Base-by-base conservation (phyloP, 2,329 filamentous ascomycete genomes). In the Cordyceps javanica region DNA sequence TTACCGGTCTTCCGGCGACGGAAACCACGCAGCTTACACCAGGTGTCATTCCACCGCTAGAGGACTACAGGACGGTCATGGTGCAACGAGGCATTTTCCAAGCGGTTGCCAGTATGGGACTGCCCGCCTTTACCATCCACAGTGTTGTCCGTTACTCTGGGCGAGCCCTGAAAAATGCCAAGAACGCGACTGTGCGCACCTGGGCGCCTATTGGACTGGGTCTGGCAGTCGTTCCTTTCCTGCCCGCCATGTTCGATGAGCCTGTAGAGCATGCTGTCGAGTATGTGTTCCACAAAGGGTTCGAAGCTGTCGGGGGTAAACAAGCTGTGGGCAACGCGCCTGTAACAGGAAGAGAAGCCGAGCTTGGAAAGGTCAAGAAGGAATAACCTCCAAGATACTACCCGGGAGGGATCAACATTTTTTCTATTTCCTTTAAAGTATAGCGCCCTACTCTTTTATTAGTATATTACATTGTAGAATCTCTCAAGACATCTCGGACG, bases 51-150 rank as follows among this genome's bases (percentile, higher is more conserved):
- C 75, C 90, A 5, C 86, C 91, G 6, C 81, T 96, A 34, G 91
- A 99, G 65, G 93, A 99, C 70, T 99, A 89, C 68, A 79, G 91
- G 44, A 87, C 90, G 14, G 90, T 99, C 6, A 95, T 97, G 89
- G 87, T 86, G 25, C 90, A 99, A 75, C 79, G 94, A 62, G 92
- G 85, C 2, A 81, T 97, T 23, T 99, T 99, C 74, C 94, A 99
- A 75, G 85, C 85, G 62, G 61, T 99, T 49, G 94, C 94, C 0
- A 90, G 86, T 67, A 99, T 99, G 94, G 94, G 90, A 2, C 73
- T 97, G 63, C 94, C 93, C 0, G 93, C 92, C 0, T 90, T 97
- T 61, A 96, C 91, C 0, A 96, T 97, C 59, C 93, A 97, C 72
- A 91, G 87, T 61, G 88, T 97, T 6, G 94, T 99, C 53, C 83